Percentiles rank a stretch among this genome's conserved stretches.
phyloP scores from a whole-genome alignment of 2,329 filamentous ascomycete species.

The Fusarium sp. region DNA sequence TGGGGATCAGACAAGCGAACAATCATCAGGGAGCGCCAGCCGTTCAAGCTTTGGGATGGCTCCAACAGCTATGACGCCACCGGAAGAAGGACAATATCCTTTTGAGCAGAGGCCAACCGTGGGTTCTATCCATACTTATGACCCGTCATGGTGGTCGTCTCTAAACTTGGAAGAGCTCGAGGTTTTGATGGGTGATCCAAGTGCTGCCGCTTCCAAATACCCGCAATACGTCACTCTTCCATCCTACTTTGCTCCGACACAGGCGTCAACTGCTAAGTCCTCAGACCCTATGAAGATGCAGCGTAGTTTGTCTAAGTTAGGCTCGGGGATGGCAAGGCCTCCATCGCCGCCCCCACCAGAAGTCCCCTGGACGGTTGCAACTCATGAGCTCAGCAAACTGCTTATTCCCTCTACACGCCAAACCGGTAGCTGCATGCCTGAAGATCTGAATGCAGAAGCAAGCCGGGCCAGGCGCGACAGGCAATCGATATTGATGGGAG shows the following conservation, averaged over 20 bases:
- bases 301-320: slow-evolving; percentile 70
- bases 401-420: slow-evolving; percentile 82
- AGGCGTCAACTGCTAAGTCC: slow-evolving; percentile 86
- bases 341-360: slow-evolving; percentile 80
- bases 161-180: slow-evolving; percentile 78
- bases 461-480: slow-evolving; percentile 73
- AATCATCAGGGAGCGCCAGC: slow-evolving; percentile 49
- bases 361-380: slow-evolving; percentile 86
- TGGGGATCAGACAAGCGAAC: slow-evolving; percentile 62
- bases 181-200: slow-evolving; percentile 63
- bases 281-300: slow-evolving; percentile 74
- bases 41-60: slow-evolving; percentile 71
- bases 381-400: slow-evolving; percentile 83
- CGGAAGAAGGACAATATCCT: slow-evolving; percentile 45
- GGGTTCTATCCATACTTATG: slow-evolving; percentile 62
- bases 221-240: slow-evolving; percentile 68
- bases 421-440: slow-evolving; percentile 79
- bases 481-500: slow-evolving; percentile 62
- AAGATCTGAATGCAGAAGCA: slow-evolving; percentile 81
- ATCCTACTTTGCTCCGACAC: slow-evolving; percentile 88
- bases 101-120: slow-evolving; percentile 21
- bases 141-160: slow-evolving; percentile 78
- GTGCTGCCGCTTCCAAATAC: slow-evolving; percentile 60
- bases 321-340: slow-evolving; percentile 55
- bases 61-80: slow-evolving; percentile 60